Base-by-base conservation (phyloP, 164 flowering plant species). In the Santalum album region DNA sequence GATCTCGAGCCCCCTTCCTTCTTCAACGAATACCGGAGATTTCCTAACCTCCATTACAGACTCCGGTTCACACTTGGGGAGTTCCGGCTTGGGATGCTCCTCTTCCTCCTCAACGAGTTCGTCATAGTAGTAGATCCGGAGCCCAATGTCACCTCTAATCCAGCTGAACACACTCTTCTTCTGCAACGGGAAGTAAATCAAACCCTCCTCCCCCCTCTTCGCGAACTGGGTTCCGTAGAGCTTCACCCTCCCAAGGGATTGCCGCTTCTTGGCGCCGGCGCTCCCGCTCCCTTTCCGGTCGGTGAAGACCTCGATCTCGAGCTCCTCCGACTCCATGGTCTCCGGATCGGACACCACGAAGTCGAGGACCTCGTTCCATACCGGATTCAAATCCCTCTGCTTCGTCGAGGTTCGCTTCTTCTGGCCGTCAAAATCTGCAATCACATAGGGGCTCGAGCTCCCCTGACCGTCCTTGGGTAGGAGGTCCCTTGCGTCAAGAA, bases 381-480 rank as follows among this genome's bases (percentile, higher is more conserved):
- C 69, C 2, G 97, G 99, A 53, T 94, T 87, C 34, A 92, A 71
- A 51, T 83, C 87, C 19, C 81, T 63, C 25, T 48, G 65, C 49
- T 49, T 66, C 0, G 99, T 83, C 20, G 78, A 60, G 0, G 96
- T 87, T 2, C 96, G 73, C 57, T 74, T 75, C 42, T 73, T 65
- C 66, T 92, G 92, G 7, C 91, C 94, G 45, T 87, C 95, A 62
- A 87, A 92, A 26, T 90, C 95, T 0, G 59, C 88, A 2, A 87
- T 64, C 19, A 85, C 96, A 55, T 83, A 92, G 0, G 97, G 77
- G 65, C 96, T 87, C 2, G 97, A 87, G 77, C 92, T 89, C 1
- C 99, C 99, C 62, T 81, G 86, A 1, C 99, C 97, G 56, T 92
- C 99, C 53, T 92, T 92, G 6, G 99, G 99, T 34, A 89, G 78